phyloP scores from a whole-genome alignment of 495 filamentous ascomycete genomes.

The Neurospora intermedia region DNA sequence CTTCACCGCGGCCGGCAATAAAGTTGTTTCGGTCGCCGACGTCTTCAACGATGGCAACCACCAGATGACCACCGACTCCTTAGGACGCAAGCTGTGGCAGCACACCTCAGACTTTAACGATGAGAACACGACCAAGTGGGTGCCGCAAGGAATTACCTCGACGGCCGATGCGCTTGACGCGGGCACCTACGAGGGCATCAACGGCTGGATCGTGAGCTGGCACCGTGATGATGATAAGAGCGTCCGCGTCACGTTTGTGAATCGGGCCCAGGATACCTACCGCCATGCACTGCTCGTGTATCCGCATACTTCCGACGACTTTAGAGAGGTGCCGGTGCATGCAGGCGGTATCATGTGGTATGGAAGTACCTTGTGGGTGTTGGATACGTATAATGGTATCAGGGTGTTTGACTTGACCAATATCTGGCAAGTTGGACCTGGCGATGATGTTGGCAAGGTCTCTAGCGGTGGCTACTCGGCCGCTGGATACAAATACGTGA shows the following conservation, averaged over 20 bases:
- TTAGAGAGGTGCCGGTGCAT: slow-evolving; percentile 7
- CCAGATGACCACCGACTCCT: slow-evolving; percentile 14
- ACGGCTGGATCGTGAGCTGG: slow-evolving; percentile 31
- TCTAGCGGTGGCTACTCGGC: slow-evolving; percentile 1
- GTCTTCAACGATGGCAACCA: slow-evolving; percentile 30
- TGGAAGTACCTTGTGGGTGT: slow-evolving; percentile 7
- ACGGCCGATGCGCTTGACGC: slow-evolving; percentile 25
- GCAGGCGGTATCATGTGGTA: slow-evolving; percentile 11
- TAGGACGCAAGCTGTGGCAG: slow-evolving; percentile 17
- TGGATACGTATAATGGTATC: slow-evolving; percentile 8
- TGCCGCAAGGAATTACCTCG: slow-evolving; percentile 30
- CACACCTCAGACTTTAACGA: slow-evolving; percentile 24
- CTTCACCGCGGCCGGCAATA: slow-evolving; percentile 9
- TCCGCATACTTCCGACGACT: slow-evolving; percentile 2
- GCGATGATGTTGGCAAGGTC: slow-evolving; percentile 4
- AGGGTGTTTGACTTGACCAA: slow-evolving; percentile 8
- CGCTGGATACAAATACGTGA: slow-evolving; percentile 8
- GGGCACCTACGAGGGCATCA: slow-evolving; percentile 23
- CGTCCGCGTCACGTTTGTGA: slow-evolving; percentile 27
- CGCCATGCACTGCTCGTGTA: slow-evolving; percentile 28
- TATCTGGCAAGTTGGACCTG: slow-evolving; percentile 5
- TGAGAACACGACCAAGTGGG: slow-evolving; percentile 24
- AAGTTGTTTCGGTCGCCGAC: slow-evolving; percentile 18
- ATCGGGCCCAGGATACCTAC: slow-evolving; percentile 20
- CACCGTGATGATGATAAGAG: slow-evolving; percentile 24